Base-by-base conservation (phyloP, 2,329 filamentous ascomycete species). In the Elsinoe australis region DNA sequence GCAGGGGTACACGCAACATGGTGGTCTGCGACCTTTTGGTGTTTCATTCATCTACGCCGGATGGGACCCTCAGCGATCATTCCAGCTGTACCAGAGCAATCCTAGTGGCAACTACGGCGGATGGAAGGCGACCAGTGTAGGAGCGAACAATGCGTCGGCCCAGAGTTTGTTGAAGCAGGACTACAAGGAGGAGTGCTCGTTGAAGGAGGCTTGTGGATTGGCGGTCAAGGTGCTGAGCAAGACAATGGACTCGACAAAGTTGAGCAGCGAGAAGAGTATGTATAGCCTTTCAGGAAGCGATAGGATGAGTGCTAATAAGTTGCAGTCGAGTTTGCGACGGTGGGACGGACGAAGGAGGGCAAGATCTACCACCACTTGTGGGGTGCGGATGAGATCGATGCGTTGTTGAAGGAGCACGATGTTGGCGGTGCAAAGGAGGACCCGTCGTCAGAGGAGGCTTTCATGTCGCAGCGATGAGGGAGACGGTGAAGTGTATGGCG, bases 41-140 rank as follows among this genome's bases (percentile, higher is more conserved):
- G 92, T 98, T 39, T 95, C 89, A 39, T 96, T 98, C 79, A 96
- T 98, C 77, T 98, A 98, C 66, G 94, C 94, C 42, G 92, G 92
- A 52, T 98, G 89, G 79, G 92, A 98, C 65, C 87, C 87, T 52
- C 85, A 94, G 70, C 80, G 89, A 62, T 84, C 96, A 67, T 98
- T 98, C 76, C 92, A 98, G 75, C 80, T 98, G 54, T 98, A 96
- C 73, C 88, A 96, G 68, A 95, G 89, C 75, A 98, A 98, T 70
- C 92, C 92, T 10, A 94, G 87, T 54, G 92, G 92, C 59, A 98
- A 98, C 75, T 98, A 98, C 66, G 94, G 92, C 55, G 92, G 92
- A 49, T 98, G 92, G 92, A 98, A 98, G 74, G 92, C 92, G 26
- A 98, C 92, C 47, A 95, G 88, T 62, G 89, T 94, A 4, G 92